These are phyloP conservation scores for Lachnellula occidentalis DNA, from an alignment of 2,329 filamentous ascomycete species.

Conservation along the genomic window DNA sequence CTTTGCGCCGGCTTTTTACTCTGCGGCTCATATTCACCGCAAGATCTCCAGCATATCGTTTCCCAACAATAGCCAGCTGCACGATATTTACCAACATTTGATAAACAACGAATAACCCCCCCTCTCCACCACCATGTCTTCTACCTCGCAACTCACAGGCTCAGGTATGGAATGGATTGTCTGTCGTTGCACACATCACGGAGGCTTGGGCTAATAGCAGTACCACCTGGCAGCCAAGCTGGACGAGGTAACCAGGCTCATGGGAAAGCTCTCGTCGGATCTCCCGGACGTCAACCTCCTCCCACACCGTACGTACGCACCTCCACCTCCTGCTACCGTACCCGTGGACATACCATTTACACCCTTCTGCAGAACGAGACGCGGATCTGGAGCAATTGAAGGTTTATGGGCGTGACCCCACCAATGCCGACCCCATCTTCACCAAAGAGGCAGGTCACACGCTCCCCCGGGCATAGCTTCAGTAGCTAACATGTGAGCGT, in stretches of 20 bases:
- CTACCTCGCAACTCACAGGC: constrained; percentile 20
- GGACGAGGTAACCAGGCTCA: constrained; percentile 58
- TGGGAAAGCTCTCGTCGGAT: constrained; percentile 58
- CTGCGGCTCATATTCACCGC: no score
- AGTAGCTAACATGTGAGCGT: constrained; percentile 11
- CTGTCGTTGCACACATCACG: constrained; percentile 7
- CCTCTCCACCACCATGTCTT: background rate
- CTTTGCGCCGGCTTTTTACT: no score
- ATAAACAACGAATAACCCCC: no score
- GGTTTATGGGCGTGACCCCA: constrained; percentile 66
- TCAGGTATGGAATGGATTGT: constrained; percentile 13
- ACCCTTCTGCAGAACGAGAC: constrained; percentile 50
- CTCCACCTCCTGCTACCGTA: background rate
- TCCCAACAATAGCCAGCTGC: no score
- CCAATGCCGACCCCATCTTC: constrained; percentile 76
- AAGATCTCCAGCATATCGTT: no score
- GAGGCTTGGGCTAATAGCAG: background rate
- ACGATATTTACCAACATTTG: no score
- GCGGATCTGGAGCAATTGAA: constrained; percentile 65
- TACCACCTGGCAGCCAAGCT: constrained; percentile 51
- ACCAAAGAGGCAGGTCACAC: constrained; percentile 57
- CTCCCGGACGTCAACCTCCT: constrained; percentile 53
- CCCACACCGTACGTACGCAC: constrained; percentile 48
- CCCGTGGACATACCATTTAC: background rate
- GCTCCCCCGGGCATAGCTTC: constrained; percentile 8